Evolutionary conservation across 2,329 filamentous ascomycete genomes (phyloP), one percentile per base, ranked within the genome.

Genomic region (Aspergillus floridensis): DNA sequence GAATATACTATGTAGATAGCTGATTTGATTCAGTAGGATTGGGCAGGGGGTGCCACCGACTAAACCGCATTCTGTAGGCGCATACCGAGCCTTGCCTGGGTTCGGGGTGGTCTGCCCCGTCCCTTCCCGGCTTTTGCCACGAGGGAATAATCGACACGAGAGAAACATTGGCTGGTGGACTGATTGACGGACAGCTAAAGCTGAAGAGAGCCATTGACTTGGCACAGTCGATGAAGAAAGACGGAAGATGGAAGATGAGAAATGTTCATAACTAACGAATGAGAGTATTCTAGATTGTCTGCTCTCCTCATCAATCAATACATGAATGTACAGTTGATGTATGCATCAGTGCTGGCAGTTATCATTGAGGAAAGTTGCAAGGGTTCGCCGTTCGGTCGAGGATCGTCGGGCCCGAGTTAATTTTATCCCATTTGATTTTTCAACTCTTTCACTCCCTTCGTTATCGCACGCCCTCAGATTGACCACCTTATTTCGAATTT

Each of bases 371-470:
- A 8, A 26, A 26, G 8, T 35, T 16, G 47, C 32, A 31, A 48
- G 49, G 38, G 48, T 53, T 49, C 49, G 55, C 41, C 32, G 11
- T 35, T 35, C 49, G 51, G 29, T 53, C 26, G 53, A 32, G 53
- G 38, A 59, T 51, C 47, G 48, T 31, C 51, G 53, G 29, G 19
- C 21, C 38, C 46, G 55, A 61, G 54, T 63, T 63, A 58, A 59
- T 60, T 64, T 62, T 62, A 62, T 62, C 53, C 57, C 19, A 59
- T 62, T 62, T 56, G 53, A 59, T 62, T 62, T 62, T 57, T 61
- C 56, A 63, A 24, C 41, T 58, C 46, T 46, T 57, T 55, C 53
- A 59, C 53, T 32, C 50, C 35, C 53, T 57, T 58, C 55, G 29
- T 53, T 54, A 38, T 35, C 51, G 32, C 41, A 16, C 49, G 29